These are phyloP conservation scores for Paramyrothecium sp. DNA, from an alignment of 2,329 filamentous ascomycete species.

Conservation along the genomic window DNA sequence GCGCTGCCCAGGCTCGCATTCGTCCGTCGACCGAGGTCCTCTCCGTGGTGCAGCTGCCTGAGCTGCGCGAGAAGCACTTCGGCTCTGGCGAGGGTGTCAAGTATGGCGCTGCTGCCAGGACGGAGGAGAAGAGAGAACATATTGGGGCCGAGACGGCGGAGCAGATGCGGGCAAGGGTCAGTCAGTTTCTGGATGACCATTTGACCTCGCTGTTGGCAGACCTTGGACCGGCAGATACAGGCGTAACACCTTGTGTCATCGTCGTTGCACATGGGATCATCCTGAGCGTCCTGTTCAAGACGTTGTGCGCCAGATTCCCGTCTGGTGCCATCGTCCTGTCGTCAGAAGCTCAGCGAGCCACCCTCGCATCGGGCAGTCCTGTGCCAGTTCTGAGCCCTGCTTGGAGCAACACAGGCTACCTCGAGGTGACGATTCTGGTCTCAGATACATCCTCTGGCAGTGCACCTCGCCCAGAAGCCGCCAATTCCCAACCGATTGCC, in stretches of 20 bases:
- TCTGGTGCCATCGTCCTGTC: constrained; percentile 12
- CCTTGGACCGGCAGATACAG: constrained; percentile 29
- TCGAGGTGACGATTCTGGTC: constrained; percentile 25
- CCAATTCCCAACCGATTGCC: no score
- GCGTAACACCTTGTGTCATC: constrained; percentile 29
- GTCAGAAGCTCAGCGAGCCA: constrained; percentile 8
- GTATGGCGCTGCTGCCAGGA: constrained; percentile 36
- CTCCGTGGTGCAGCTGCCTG: constrained; percentile 21
- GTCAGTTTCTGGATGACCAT: constrained; percentile 64
- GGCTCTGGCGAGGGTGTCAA: constrained; percentile 67
- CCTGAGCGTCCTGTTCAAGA: constrained; percentile 65
- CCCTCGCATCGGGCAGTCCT: constrained; percentile 2
- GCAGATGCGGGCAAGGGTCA: constrained; percentile 63
- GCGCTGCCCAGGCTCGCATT: constrained; percentile 47
- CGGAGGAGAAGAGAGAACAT: constrained; percentile 21
- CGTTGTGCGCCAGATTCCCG: constrained; percentile 55
- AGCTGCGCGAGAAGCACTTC: constrained; percentile 73
- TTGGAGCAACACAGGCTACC: constrained; percentile 55
- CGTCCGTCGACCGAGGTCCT: constrained; percentile 7
- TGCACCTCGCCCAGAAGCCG: no score
- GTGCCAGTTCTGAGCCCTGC: constrained; percentile 20
- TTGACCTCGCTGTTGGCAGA: constrained; percentile 45
- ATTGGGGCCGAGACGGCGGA: constrained; percentile 65
- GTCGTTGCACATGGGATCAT: constrained; percentile 85
- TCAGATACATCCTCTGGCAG: no score